Conservation (phyloP, 306 rosid species). For the Trichosanthes cucumerina region DNA sequence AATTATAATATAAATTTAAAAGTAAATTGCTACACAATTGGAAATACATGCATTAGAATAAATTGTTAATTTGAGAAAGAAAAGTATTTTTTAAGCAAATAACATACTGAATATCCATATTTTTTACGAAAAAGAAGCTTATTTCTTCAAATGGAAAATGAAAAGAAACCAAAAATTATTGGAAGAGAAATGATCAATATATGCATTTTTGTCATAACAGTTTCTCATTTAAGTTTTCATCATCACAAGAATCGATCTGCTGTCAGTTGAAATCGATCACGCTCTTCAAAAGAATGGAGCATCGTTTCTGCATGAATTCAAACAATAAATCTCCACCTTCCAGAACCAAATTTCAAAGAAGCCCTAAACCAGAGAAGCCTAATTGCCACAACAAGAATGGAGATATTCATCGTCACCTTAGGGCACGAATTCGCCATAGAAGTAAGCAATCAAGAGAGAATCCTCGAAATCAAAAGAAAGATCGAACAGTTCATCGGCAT, state of each 20-base stretch:
- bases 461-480: constrained; percentile 52
- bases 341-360: background rate
- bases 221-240: background rate
- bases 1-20: too few relatives aligned
- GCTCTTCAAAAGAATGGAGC: constrained; percentile 10
- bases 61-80: too few relatives aligned
- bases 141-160: background rate
- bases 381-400: constrained; percentile 11
- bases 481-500: constrained; percentile 55
- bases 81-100: too few relatives aligned
- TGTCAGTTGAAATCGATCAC: constrained; percentile 10
- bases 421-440: constrained; percentile 40
- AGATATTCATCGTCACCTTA: constrained; percentile 29
- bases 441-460: constrained; percentile 45
- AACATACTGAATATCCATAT: background rate
- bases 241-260: constrained; percentile 8
- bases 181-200: background rate
- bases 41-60: too few relatives aligned
- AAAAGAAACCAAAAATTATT: background rate
- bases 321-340: background rate
- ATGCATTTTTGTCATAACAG: background rate
- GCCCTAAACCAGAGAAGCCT: background rate
- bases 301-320: constrained; percentile 13
- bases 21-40: too few relatives aligned
- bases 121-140: background rate